These are phyloP conservation scores for Entelexis paramagnoliae DNA, from an alignment of 1,139 yeast genomes.

Conservation along the genomic window DNA sequence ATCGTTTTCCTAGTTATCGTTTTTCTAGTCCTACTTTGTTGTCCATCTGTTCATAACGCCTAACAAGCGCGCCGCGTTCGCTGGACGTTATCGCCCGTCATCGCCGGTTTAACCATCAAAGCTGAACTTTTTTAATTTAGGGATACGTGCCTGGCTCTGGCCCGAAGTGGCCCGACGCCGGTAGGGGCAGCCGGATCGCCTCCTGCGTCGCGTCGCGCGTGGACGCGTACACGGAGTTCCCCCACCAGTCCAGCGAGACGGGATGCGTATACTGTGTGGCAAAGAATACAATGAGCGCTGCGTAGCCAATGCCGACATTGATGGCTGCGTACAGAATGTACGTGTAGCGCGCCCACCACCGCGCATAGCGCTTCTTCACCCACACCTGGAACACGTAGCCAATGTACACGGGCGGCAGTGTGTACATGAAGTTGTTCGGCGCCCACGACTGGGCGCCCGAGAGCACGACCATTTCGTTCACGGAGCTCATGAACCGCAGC, in stretches of 20 bases:
- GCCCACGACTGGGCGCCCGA: slow-evolving; percentile 33
- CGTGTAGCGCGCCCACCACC: slow-evolving; percentile 47
- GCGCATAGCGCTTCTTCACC: slow-evolving; percentile 37
- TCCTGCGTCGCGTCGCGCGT: slow-evolving; percentile 40
- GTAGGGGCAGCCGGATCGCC: slow-evolving; percentile 11
- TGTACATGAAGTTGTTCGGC: slow-evolving; percentile 44
- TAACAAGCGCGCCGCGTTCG: too few species aligned
- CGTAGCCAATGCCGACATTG: slow-evolving; percentile 41
- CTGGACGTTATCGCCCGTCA: too few species aligned
- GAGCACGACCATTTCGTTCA: slow-evolving; percentile 47
- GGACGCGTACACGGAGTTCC: slow-evolving; percentile 35
- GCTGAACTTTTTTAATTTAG: background rate
- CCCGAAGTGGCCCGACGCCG: slow-evolving; percentile 39
- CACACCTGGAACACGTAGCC: slow-evolving; percentile 33
- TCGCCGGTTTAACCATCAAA: too few species aligned
- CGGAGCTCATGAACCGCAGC: slow-evolving; percentile 32
- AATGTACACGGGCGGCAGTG: slow-evolving; percentile 44
- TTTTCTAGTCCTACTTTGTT: too few species aligned
- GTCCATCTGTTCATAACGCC: too few species aligned
- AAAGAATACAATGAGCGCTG: slow-evolving; percentile 41
- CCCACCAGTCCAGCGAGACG: slow-evolving; percentile 42
- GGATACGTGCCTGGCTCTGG: slow-evolving; percentile 25
- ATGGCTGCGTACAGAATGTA: slow-evolving; percentile 47
- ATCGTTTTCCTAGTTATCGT: too few species aligned
- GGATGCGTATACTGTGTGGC: slow-evolving; percentile 40